A percentile compares a stretch with the other conserved stretches of the same genome.
These are phyloP conservation scores for Penicillium bialowiezense DNA, from an alignment of 495 filamentous ascomycete species.

Conservation along the genomic window DNA sequence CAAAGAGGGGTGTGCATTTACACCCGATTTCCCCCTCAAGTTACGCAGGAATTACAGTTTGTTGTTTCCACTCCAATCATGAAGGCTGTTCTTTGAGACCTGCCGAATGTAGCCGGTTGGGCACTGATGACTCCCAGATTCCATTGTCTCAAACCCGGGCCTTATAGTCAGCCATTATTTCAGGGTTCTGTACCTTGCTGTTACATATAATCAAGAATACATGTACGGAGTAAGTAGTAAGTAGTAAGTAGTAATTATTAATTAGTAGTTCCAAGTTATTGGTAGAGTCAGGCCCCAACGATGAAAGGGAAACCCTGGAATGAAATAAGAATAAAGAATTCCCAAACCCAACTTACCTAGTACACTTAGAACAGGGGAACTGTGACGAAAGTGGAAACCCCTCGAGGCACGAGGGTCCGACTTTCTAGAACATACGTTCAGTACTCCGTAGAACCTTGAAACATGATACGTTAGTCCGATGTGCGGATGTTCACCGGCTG, in stretches of 20 bases:
- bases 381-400: neutral
- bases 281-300: no score
- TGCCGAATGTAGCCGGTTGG: constrained; percentile 8
- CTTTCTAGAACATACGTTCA: constrained; percentile 1
- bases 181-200: no score
- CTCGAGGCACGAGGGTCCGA: constrained; percentile 1
- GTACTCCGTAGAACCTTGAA: no score
- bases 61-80: neutral
- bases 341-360: no score
- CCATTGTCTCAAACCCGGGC: no score
- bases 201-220: no score
- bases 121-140: neutral
- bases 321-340: no score
- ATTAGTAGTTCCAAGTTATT: no score
- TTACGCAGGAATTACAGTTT: neutral
- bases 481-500: no score
- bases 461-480: neutral
- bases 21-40: neutral
- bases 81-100: no score
- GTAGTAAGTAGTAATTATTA: neutral
- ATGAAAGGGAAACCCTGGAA: no score
- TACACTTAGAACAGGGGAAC: neutral
- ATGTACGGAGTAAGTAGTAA: neutral
- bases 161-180: no score
- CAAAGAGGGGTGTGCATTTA: neutral